A percentile compares a stretch with the other conserved stretches of the same genome.
Evolutionary conservation across 176 grass and related monocot genomes (phyloP).

Genomic region (Carex parvula): DNA sequence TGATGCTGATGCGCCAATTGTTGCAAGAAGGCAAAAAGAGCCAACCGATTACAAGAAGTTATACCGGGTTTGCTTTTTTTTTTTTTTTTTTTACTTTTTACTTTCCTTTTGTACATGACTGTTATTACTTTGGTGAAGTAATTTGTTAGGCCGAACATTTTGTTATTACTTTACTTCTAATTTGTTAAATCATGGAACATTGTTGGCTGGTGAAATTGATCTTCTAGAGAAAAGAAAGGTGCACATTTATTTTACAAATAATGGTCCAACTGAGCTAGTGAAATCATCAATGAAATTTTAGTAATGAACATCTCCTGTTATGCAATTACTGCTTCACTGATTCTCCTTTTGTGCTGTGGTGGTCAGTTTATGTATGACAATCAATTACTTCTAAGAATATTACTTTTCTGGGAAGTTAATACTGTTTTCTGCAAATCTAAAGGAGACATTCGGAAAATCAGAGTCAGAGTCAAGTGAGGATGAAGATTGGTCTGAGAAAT

Average conservation of each 20-base stretch:
- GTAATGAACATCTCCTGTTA: not conserved
- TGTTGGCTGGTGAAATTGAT: not conserved
- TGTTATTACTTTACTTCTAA: not conserved
- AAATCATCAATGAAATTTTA: not conserved
- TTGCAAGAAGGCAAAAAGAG: conserved; percentile 51
- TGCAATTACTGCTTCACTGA: not conserved
- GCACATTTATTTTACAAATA: not conserved
- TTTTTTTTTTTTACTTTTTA: not conserved
- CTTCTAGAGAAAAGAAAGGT: not conserved
- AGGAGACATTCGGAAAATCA: conserved; percentile 76
- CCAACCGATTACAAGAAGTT: conserved; percentile 83
- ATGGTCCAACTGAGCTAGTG: not conserved
- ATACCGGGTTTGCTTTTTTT: conserved; percentile 63
- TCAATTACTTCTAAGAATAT: not conserved
- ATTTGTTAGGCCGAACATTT: not conserved
- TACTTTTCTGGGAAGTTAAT: conserved; percentile 13
- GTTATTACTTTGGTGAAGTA: conserved; percentile 20
- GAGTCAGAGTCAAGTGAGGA: conserved; percentile 66
- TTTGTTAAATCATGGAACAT: not conserved
- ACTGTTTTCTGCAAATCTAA: conserved; percentile 33
- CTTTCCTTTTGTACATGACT: conserved; percentile 10
- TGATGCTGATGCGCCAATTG: conserved; percentile 22
- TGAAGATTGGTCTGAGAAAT: conserved; percentile 75
- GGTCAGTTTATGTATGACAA: not conserved
- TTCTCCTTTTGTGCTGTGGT: not conserved